phyloP scores from a whole-genome alignment of 2,329 filamentous ascomycete species.

The Apiospora saccharicola region DNA sequence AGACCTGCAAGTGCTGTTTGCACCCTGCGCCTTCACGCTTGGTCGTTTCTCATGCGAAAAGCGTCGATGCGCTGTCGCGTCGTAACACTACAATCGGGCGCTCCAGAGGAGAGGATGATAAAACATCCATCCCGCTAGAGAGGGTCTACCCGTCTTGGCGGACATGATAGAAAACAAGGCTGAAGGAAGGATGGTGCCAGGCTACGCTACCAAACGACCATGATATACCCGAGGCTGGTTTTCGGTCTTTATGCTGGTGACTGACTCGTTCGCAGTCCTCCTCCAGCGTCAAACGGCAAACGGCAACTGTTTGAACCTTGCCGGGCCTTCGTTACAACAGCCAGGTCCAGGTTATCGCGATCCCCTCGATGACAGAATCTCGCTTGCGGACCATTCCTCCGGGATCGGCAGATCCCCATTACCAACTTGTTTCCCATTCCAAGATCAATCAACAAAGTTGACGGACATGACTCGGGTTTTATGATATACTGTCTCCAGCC shows the following conservation, averaged over 20 bases:
- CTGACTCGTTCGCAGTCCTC: slow-evolving; percentile 1
- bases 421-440: slow-evolving; percentile 2
- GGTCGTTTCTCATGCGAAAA: background rate
- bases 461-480: background rate
- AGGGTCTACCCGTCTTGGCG: slow-evolving; percentile 8
- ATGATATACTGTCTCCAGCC: slow-evolving; percentile 1
- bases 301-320: background rate
- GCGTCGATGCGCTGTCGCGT: background rate
- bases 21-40: background rate
- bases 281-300: background rate
- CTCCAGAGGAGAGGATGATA: background rate
- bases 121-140: background rate
- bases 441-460: background rate
- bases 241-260: background rate
- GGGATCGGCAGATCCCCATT: background rate
- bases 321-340: background rate
- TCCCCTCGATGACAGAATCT: slow-evolving; percentile 1
- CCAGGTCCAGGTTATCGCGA: background rate
- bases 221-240: background rate
- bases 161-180: background rate
- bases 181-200: slow-evolving; percentile 5
- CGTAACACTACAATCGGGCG: background rate
- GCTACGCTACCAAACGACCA: background rate
- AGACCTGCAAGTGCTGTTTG: background rate
- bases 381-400: background rate